phyloP scores from a whole-genome alignment of 495 filamentous ascomycete genomes.

The Saxophila tyrrhenica region DNA sequence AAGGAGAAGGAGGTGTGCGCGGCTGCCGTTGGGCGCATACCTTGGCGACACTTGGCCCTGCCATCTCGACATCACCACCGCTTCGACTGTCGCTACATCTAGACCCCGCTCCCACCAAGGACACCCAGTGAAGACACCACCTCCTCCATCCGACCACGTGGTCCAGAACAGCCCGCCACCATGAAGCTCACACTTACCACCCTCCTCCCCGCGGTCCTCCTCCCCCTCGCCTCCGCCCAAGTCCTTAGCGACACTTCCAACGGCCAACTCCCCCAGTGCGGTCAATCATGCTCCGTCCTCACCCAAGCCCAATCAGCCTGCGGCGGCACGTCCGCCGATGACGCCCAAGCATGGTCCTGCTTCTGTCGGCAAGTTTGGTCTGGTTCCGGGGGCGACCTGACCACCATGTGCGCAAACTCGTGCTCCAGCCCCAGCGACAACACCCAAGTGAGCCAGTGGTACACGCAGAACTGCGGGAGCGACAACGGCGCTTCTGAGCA shows the following conservation, averaged over 20 bases:
- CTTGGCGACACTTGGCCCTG: not conserved
- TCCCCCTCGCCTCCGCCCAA: constrained; percentile 14
- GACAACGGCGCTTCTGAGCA: constrained; percentile 12
- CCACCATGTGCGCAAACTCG: constrained; percentile 30
- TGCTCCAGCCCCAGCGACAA: constrained; percentile 32
- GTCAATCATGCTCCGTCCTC: constrained; percentile 36
- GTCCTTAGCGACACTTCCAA: constrained; percentile 22
- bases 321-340: constrained; percentile 23
- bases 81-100: not conserved
- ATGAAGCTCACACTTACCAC: constrained; percentile 2
- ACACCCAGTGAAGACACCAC: not conserved
- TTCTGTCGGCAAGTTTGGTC: constrained; percentile 41
- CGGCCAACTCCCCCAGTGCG: constrained; percentile 40
- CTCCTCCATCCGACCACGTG: not conserved
- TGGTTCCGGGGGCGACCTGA: constrained; percentile 29
- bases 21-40: not conserved
- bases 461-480: constrained; percentile 22
- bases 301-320: constrained; percentile 37
- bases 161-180: not conserved
- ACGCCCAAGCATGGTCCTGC: constrained; percentile 39
- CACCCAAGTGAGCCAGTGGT: constrained; percentile 39
- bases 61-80: not conserved
- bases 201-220: constrained; percentile 9
- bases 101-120: not conserved
- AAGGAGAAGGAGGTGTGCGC: not conserved